phyloP scores from a whole-genome alignment of 768 basidiomycete genomes.

The Kwoniella dejecticola region DNA sequence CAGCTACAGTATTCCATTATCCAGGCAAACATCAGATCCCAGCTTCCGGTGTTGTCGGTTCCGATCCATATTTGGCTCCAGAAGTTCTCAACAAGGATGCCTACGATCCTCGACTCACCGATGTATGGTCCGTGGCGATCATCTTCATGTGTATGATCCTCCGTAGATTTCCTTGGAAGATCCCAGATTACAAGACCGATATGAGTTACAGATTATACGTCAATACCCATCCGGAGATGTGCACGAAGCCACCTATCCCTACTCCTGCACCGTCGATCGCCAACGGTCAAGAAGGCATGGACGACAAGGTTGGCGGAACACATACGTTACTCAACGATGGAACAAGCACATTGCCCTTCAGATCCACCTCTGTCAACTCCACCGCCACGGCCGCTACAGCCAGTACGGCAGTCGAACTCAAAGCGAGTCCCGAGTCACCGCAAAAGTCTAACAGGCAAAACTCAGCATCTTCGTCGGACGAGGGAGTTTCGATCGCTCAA shows the following conservation, averaged over 20 bases:
- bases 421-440: constrained; percentile 9
- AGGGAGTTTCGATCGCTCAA: constrained; percentile 1
- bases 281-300: constrained; percentile 28
- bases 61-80: constrained; percentile 96
- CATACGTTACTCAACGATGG: constrained; percentile 43
- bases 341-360: constrained; percentile 47
- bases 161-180: constrained; percentile 97
- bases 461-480: constrained; percentile 11
- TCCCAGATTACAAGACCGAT: constrained; percentile 92
- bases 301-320: constrained; percentile 35
- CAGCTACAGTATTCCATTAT: constrained; percentile 99
- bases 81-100: constrained; percentile 78
- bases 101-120: constrained; percentile 96
- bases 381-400: constrained; percentile 17
- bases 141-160: constrained; percentile 99
- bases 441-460: neutral
- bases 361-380: constrained; percentile 27
- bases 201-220: constrained; percentile 89
- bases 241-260: constrained; percentile 56
- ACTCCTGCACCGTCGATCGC: constrained; percentile 45
- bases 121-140: constrained; percentile 97
- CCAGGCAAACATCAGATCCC: constrained; percentile 79
- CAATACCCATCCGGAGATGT: constrained; percentile 86
- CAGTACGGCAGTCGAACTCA: constrained; percentile 34
- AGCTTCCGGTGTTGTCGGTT: constrained; percentile 90